These are phyloP conservation scores for Phragmites australis DNA, from an alignment of 176 grass and related monocot species.

Conservation along the genomic window DNA sequence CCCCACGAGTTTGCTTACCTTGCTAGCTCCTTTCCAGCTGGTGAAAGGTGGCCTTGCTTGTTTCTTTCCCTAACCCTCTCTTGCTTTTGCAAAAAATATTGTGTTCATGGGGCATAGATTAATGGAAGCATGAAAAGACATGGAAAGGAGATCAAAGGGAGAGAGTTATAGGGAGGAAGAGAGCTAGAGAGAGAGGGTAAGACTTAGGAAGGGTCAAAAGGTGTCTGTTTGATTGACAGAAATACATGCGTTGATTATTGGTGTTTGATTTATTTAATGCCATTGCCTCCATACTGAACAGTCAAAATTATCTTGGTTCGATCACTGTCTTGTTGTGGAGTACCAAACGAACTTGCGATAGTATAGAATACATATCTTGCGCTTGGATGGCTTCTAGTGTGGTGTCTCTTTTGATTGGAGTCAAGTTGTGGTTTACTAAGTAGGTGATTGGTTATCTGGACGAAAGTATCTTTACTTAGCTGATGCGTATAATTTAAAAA, in stretches of 20 bases:
- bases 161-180: neutral
- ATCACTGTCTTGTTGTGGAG: neutral
- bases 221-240: conserved; percentile 35
- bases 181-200: neutral
- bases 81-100: conserved; percentile 34
- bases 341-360: neutral
- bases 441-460: too few species aligned
- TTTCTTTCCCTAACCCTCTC: conserved; percentile 37
- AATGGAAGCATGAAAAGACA: conserved; percentile 51
- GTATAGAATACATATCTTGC: neutral
- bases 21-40: conserved; percentile 37
- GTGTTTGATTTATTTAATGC: conserved; percentile 11
- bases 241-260: conserved; percentile 23
- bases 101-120: conserved; percentile 31
- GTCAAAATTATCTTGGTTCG: conserved; percentile 25
- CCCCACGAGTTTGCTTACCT: conserved; percentile 19
- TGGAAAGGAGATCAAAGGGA: neutral
- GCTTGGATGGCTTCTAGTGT: neutral
- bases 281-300: conserved; percentile 15
- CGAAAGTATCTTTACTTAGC: too few species aligned
- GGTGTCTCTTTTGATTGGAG: neutral
- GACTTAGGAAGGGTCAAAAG: conserved; percentile 31
- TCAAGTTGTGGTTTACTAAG: conserved; percentile 36
- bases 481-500: too few species aligned
- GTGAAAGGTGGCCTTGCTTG: conserved; percentile 40